Evolutionary conservation across 257 asterid genomes (phyloP), one percentile per base, ranked within the genome.

Genomic region (Nicotiana paniculata): DNA sequence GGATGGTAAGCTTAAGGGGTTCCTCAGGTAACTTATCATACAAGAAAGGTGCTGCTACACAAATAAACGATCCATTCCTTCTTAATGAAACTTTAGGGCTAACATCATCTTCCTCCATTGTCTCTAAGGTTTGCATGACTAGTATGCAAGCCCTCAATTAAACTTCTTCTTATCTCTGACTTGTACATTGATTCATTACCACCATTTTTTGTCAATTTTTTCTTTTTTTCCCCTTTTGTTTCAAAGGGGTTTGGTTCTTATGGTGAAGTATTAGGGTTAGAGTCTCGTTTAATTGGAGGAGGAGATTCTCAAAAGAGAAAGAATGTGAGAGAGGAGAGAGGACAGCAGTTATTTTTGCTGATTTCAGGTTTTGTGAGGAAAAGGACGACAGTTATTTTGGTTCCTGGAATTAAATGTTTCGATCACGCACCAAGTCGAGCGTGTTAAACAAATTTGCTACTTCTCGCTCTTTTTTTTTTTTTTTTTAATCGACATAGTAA

Each of bases 1-100:
- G 85, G 64, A 82, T 66, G 78, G 78, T 77, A 72, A 82, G 82
- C 82, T 77, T 63, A 74, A 82, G 82, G 16, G 82, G 82, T 17
- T 51, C 66, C 69, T 62, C 67, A 39, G 77, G 77, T 26, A 82
- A 24, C 48, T 76, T 82, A 69, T 59, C 57, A 64, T 77, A 82
- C 15, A 80, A 82, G 21, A 82, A 82, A 16, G 79, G 79, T 72
- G 79, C 15, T 46, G 79, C 79, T 24, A 72, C 79, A 46, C 79
- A 72, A 72, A 72, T 72, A 46, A 72, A 72, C 3, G 79, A 72
- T 72, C 79, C 79, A 6, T 72, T 72, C 39, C 21, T 46, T 72
- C 7, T 53, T 13, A 72, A 72, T 72, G 86, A 74, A 84, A 53
- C 70, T 13, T 67, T 78, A 6, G 84, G 81, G 43, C 35, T 68